These are phyloP conservation scores for Entomortierella beljakovae DNA, from an alignment of 192 early-diverging fungal genomes.

Conservation along the genomic window DNA sequence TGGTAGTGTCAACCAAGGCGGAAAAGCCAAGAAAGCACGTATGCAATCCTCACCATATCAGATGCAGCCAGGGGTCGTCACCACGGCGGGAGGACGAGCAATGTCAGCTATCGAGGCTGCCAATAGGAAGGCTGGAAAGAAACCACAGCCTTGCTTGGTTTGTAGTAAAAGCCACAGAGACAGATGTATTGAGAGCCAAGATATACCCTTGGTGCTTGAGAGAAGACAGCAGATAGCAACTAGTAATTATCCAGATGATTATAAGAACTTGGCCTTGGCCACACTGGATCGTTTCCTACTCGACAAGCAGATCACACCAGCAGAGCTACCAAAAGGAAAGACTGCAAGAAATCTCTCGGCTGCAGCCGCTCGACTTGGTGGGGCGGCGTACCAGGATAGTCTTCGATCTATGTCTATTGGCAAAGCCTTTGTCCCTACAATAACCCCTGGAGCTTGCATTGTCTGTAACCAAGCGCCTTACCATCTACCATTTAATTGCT, in stretches of 20 bases:
- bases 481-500: constrained; percentile 47
- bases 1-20: constrained; percentile 3
- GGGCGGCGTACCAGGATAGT: constrained; percentile 44
- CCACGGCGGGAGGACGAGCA: background rate
- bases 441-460: constrained; percentile 49
- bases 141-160: constrained; percentile 41
- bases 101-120: constrained; percentile 18
- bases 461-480: constrained; percentile 48
- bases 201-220: constrained; percentile 51
- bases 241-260: constrained; percentile 46
- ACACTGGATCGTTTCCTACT: constrained; percentile 36
- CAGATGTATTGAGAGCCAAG: constrained; percentile 50
- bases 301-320: constrained; percentile 44
- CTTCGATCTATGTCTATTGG: constrained; percentile 52
- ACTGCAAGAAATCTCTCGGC: constrained; percentile 30
- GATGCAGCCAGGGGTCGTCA: background rate
- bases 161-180: constrained; percentile 43
- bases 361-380: constrained; percentile 38
- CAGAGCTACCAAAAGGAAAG: constrained; percentile 39
- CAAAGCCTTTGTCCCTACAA: constrained; percentile 48
- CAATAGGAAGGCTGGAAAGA: constrained; percentile 22
- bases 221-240: constrained; percentile 51
- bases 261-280: constrained; percentile 32
- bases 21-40: constrained; percentile 42
- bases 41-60: constrained; percentile 32